A percentile compares a stretch with the other conserved stretches of the same genome.
Evolutionary conservation across 192 early-diverging fungal genomes (phyloP).

Genomic region (Backusella tuberculispora): DNA sequence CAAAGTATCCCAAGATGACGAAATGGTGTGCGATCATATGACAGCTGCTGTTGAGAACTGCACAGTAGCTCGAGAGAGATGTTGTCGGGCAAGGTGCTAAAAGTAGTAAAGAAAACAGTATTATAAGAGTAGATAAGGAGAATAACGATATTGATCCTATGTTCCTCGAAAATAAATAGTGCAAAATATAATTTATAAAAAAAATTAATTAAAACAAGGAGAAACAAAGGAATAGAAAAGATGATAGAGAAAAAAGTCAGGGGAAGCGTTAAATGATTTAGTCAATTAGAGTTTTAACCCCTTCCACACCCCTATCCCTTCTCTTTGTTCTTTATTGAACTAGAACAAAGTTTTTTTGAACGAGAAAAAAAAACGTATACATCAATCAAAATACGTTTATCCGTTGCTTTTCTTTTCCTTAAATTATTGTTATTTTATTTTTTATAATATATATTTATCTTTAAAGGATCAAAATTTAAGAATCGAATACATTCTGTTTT

Average conservation of each 20-base stretch:
- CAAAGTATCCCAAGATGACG: constrained; percentile 6
- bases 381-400: not conserved
- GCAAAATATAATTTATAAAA: not conserved
- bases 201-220: constrained; percentile 17
- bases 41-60: not conserved
- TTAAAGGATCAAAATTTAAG: not conserved
- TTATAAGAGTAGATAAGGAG: not conserved
- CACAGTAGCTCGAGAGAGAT: not conserved
- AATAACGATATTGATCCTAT: not conserved
- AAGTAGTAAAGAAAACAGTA: not conserved
- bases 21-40: not conserved
- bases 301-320: not conserved
- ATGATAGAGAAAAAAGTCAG: constrained; percentile 3
- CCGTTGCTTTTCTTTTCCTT: not conserved
- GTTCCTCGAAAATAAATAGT: not conserved
- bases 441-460: not conserved
- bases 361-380: not conserved
- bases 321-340: not conserved
- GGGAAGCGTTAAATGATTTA: not conserved
- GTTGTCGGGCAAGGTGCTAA: not conserved
- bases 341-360: not conserved
- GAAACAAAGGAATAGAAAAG: not conserved
- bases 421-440: not conserved
- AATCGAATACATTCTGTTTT: not conserved
- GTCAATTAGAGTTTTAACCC: not conserved